Base-by-base conservation (phyloP, 2,329 filamentous ascomycete genomes). In the Ophiobolus disseminans region DNA sequence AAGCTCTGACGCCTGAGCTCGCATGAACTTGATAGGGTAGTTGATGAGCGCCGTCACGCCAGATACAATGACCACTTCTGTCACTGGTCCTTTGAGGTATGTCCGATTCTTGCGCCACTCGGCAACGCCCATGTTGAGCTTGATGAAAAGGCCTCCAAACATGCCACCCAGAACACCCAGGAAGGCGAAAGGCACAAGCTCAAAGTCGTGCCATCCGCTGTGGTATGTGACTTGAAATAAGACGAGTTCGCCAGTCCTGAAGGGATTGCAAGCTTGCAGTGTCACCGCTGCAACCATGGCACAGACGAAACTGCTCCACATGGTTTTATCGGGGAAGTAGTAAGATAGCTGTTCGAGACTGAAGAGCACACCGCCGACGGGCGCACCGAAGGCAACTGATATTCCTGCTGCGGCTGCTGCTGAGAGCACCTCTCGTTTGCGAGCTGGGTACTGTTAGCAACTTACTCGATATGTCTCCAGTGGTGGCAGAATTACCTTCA, bases 271-370 rank as follows among this genome's bases (percentile, higher is more conserved):
- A 4, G 90, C 90, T 73, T 97, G 93, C 4, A 99, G 80, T 11
- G 91, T 91, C 28, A 97, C 90, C 14, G 94, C 93, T 13, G 92
- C 94, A n/a, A 96, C 90, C 92, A 97, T 97, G 69, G 94, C 94
- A 65, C 94, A 97, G 31, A 99, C 94, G 68, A 99, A 99, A 65
- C 91, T 96, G 72, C 97, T 94, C 94, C 94, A 99, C 94, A 99
- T 97, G 8, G 94, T 97, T 75, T 97, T 97, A 75, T 97, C 93
- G 0, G 94, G 93, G 62, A 97, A 97, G 73, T 97, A 97, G 72
- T 97, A 97, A 1, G 91, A 96, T 2, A 97, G 79, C 82, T 96
- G 91, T 83, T 89, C 93, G n/a, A 97, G 83, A 74, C 90, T 95
- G 78, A 97, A 97, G 16, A 97, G 77, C 17, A 97, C 93, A 37